Percentiles rank a stretch among this genome's conserved stretches.
Conservation (phyloP, 257 asterid species). For the Coffea canephora region DNA sequence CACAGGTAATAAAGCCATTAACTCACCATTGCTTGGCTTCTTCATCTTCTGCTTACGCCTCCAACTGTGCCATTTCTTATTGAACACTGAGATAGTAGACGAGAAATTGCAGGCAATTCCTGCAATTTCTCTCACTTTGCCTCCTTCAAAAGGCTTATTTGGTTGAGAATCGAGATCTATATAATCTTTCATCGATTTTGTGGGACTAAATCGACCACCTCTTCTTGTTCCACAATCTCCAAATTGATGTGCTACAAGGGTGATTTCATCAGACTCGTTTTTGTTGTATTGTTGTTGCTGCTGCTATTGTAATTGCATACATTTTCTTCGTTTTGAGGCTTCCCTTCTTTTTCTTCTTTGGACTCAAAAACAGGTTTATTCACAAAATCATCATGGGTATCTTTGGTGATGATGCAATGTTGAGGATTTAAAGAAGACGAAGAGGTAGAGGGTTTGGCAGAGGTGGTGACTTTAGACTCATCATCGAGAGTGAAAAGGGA, state of each 20-base stretch:
- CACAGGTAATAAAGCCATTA: conserved; percentile 53
- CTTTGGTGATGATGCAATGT: conserved; percentile 16
- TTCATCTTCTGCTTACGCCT: conserved; percentile 75
- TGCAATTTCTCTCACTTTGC: conserved; percentile 39
- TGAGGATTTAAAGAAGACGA: conserved; percentile 23
- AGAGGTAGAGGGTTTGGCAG: conserved; percentile 15
- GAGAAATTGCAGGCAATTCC: conserved; percentile 36
- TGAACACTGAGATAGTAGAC: conserved; percentile 81
- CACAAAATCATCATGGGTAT: conserved; percentile 11
- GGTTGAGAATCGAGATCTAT: conserved; percentile 59
- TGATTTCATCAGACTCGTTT: conserved; percentile 50
- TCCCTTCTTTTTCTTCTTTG: conserved; percentile 39
- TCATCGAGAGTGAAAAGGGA: conserved; percentile 57
- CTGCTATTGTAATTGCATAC: conserved; percentile 30
- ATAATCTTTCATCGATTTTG: conserved; percentile 79
- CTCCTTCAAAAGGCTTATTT: conserved; percentile 60
- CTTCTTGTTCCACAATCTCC: conserved; percentile 42
- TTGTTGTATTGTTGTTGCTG: conserved; percentile 20
- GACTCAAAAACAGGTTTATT: conserved; percentile 49
- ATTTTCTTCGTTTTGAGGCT: conserved; percentile 27
- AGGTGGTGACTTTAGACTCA: conserved; percentile 25
- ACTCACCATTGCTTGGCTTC: conserved; percentile 49
- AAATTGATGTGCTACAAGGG: conserved; percentile 28
- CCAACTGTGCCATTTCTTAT: conserved; percentile 92
- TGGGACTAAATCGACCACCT: conserved; percentile 22